These are phyloP conservation scores for Durotheca rogersii DNA, from an alignment of 495 filamentous ascomycete species.

Conservation along the genomic window DNA sequence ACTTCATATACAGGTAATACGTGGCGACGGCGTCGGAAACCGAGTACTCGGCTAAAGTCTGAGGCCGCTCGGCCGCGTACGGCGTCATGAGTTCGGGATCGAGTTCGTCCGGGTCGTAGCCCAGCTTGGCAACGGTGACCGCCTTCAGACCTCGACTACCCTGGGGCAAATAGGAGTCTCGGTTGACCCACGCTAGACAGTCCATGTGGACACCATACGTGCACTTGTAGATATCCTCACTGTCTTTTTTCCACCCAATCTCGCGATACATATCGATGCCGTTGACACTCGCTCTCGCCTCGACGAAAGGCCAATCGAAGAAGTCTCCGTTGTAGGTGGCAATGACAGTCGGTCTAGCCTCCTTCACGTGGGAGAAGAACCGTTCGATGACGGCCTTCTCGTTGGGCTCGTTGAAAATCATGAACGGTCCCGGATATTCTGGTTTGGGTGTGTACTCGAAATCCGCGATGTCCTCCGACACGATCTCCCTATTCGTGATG, in stretches of 20 bases:
- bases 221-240: conserved; percentile 92
- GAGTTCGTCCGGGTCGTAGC: conserved; percentile 97
- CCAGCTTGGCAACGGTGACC: conserved; percentile 94
- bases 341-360: conserved; percentile 91
- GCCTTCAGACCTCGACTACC: conserved; percentile 97
- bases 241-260: conserved; percentile 93
- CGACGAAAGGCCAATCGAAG: conserved; percentile 99
- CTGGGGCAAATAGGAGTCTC: conserved; percentile 96
- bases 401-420: conserved; percentile 97
- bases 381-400: conserved; percentile 85
- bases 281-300: conserved; percentile 83
- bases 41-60: conserved; percentile 94
- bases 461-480: conserved; percentile 95
- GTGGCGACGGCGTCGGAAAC: conserved; percentile 98
- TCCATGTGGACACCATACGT: conserved; percentile 98
- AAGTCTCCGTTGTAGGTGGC: conserved; percentile 99
- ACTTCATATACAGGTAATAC: conserved; percentile 99
- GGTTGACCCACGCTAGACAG: conserved; percentile 97
- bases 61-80: conserved; percentile 87
- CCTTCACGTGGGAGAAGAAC: conserved; percentile 95
- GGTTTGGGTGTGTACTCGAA: conserved; percentile 98
- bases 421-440: conserved; percentile 90
- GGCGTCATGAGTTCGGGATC: conserved; percentile 98
- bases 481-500: conserved; percentile 97
- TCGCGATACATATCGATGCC: conserved; percentile 99